Base-by-base conservation (phyloP, 768 basidiomycete genomes). In the Pulveroboletus sp. region DNA sequence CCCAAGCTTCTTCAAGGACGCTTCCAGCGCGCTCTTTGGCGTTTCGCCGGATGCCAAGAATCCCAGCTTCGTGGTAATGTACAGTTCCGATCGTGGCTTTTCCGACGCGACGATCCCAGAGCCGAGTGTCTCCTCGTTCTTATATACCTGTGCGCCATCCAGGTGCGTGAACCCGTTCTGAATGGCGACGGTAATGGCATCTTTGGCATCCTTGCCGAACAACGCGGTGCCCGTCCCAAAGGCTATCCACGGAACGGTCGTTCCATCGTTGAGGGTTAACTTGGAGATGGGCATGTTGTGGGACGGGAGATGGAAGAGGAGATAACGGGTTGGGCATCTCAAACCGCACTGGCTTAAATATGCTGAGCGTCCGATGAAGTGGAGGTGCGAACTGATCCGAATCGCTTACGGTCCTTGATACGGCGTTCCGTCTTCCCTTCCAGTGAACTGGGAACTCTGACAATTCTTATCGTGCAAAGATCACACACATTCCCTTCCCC, bases 211-310 rank as follows among this genome's bases (percentile, higher is more conserved):
- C 51, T 71, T 71, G 12, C 49, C 43, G 47, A 56, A 79, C 14
- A 79, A 66, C 2, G 80, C 80, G 2, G 80, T 79, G 0, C 84
- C 84, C 16, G 79, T 83, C 16, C 84, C 84, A 51, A 80, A 84
- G 2, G 72, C 84, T 23, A 84, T 65, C 76, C 75, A 78, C 14
- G 85, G 84, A 32, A 77, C 67, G 5, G 55, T 56, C 17, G 63
- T 68, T 17, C 80, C 80, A 56, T 84, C 80, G 60, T 84, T 82
- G 57, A 87, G 75, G 43, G 67, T 57, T 41, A 80, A 60, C 4
- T 61, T 63, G 20, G 58, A 59, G 34, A 66, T 57, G 24, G 59
- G 17, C 56, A 70, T 68, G 40, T 41, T 55, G 46, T 32, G 50
- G 37, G 20, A 27, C 9, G 49, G n/a, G n/a, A n/a, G 25, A 39